Base-by-base conservation (phyloP, 805 yeast species). In the Schizosaccharomyces lindneri region DNA sequence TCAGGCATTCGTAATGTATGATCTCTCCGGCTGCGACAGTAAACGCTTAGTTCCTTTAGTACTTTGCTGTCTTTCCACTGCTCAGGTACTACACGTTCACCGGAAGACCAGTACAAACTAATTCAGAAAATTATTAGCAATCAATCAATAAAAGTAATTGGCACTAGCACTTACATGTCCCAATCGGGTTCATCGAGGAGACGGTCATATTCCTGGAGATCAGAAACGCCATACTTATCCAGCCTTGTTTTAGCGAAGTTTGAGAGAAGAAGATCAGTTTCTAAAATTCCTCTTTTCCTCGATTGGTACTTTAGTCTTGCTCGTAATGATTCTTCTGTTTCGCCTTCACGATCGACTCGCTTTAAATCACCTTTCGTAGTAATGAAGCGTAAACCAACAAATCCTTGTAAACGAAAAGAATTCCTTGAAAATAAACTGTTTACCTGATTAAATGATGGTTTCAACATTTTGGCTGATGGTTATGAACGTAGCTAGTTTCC, bases 101-200 rank as follows among this genome's bases (percentile, higher is more conserved):
- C 60, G 9, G 48, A 27, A 13, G 27, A 36, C 60, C 60, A 57
- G 17, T 57, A 57, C 17, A 39, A 36, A 13, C 60, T 57, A 36
- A 21, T 36, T 11, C 2, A 29, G 7, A 19, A 4, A 27, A n/a
- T 2, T 2, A 31, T 57, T 39, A 39, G 31, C 3, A 57, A 11
- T 3, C 29, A n/a, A 27, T 9, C 7, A 32, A 5, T 17, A 57
- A 57, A 36, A 19, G 5, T n/a, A 57, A 4, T 19, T 15, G 13
- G 13, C 19, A 15, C 48, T 19, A 17, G n/a, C n/a, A 36, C 60
- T 57, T 87, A 93, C 64, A 93, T 89, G 72, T 93, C 98, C 98
- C 98, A 93, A 72, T 93, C 98, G n/a, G 90, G 80, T 72, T 90
- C 95, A 71, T 93, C 95, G 69, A 93, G 76, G 63, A 93, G 73